Percentiles rank a stretch among this genome's conserved stretches.
phyloP scores from a whole-genome alignment of 345 rosid genomes.

The Salix koriyanagi region DNA sequence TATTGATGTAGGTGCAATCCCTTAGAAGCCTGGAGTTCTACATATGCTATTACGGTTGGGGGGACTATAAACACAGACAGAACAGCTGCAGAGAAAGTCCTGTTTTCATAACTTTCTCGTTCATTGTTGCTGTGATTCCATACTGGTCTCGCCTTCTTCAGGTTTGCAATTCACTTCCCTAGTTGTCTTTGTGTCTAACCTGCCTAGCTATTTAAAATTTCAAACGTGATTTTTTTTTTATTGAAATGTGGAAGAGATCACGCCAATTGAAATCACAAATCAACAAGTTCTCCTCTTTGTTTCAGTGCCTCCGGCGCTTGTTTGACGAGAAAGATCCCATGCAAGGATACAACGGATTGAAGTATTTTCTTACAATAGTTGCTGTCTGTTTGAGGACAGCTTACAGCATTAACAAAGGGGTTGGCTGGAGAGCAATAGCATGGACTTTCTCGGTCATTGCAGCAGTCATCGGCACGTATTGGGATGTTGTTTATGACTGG shows the following conservation, averaged over 20 bases:
- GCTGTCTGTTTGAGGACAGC: conserved; percentile 62
- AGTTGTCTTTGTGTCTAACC: neutral
- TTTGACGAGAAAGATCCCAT: conserved; percentile 51
- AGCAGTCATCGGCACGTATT: conserved; percentile 46
- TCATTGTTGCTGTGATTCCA: conserved; percentile 59
- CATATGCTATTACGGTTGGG: conserved; percentile 69
- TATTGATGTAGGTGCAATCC: conserved; percentile 53
- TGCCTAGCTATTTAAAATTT: neutral
- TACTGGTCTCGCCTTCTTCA: conserved; percentile 59
- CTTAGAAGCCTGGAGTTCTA: conserved; percentile 69
- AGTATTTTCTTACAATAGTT: conserved; percentile 48
- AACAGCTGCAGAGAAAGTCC: conserved; percentile 35
- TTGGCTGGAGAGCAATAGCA: conserved; percentile 37
- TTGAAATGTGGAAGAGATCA: neutral
- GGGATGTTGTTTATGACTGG: conserved; percentile 72
- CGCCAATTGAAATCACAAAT: neutral
- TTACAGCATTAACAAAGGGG: conserved; percentile 30
- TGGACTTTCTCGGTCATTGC: conserved; percentile 47
- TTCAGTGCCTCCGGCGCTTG: conserved; percentile 54
- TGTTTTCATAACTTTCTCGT: conserved; percentile 40
- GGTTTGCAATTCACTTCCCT: conserved; percentile 18
- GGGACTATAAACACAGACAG: conserved; percentile 40
- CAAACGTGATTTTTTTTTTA: neutral
- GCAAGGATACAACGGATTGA: conserved; percentile 59
- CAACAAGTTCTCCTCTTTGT: neutral